Percentiles rank a stretch among this genome's conserved stretches.
Evolutionary conservation across 106 monocot genomes (phyloP).

Genomic region (Dendrobium catenatum): DNA sequence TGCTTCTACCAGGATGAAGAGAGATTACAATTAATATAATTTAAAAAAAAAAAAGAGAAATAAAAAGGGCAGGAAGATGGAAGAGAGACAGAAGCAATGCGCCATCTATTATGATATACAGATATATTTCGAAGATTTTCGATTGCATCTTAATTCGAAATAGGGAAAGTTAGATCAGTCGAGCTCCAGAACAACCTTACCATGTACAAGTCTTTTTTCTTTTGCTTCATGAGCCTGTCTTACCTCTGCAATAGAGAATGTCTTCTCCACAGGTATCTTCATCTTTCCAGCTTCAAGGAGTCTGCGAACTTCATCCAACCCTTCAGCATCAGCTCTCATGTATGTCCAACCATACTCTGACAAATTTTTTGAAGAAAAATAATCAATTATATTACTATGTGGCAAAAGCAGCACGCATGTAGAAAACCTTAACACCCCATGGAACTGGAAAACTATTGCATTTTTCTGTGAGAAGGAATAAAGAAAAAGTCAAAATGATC

Average conservation of each 20-base stretch:
- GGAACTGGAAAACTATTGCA: neutral
- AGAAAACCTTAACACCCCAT: no score
- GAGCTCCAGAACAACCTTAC: conserved; percentile 87
- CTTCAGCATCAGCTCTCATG: conserved; percentile 94
- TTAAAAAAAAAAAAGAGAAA: no score
- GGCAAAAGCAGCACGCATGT: neutral
- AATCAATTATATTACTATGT: neutral
- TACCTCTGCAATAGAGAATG: conserved; percentile 59
- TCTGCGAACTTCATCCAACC: conserved; percentile 67
- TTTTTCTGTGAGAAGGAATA: no score
- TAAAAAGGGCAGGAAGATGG: no score
- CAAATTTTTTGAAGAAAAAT: conserved; percentile 1
- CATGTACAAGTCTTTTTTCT: conserved; percentile 68
- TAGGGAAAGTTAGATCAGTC: conserved; percentile 25
- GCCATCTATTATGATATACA: no score
- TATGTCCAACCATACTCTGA: conserved; percentile 91
- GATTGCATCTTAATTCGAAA: no score
- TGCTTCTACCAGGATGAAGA: no score
- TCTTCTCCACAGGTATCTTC: conserved; percentile 92
- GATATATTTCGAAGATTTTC: no score
- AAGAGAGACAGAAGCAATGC: no score
- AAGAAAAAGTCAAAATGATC: no score
- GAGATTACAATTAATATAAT: no score
- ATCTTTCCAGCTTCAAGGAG: conserved; percentile 74
- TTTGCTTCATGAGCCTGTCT: conserved; percentile 89